Percentiles rank a stretch among this genome's conserved stretches.
Evolutionary conservation across 257 asterid genomes (phyloP).

Genomic region (Lantana camara): DNA sequence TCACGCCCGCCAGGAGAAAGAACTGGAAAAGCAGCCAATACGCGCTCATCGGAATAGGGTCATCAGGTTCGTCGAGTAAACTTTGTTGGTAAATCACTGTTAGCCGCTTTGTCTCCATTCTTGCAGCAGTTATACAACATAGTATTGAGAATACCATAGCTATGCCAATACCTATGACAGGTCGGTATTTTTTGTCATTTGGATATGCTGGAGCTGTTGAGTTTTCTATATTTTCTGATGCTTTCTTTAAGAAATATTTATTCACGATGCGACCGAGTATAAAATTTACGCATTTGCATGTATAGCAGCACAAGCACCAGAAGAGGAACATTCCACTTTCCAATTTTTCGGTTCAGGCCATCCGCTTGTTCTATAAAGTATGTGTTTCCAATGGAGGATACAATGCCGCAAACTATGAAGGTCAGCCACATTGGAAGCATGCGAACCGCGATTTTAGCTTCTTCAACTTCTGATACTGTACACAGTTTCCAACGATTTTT

Average conservation of each 20-base stretch:
- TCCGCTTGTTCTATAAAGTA: constrained; percentile 49
- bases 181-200: background rate
- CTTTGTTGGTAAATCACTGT: constrained; percentile 29
- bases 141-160: constrained; percentile 48
- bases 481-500: too few species aligned
- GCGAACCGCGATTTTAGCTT: constrained; percentile 27
- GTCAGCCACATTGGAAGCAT: constrained; percentile 47
- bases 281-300: background rate
- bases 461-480: constrained; percentile 31
- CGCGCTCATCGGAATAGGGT: constrained; percentile 45
- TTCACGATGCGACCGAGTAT: too few species aligned
- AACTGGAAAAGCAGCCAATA: too few species aligned
- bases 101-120: constrained; percentile 45
- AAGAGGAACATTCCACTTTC: constrained; percentile 35
- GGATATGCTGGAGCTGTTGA: too few species aligned
- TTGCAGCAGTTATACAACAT: constrained; percentile 56
- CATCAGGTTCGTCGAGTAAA: constrained; percentile 38
- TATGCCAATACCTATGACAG: constrained; percentile 44
- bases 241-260: too few species aligned
- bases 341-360: constrained; percentile 33
- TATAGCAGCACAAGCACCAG: constrained; percentile 30
- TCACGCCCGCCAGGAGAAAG: too few species aligned
- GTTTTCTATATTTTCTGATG: too few species aligned
- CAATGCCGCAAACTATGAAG: constrained; percentile 42
- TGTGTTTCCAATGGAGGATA: constrained; percentile 41